Evolutionary conservation across 495 filamentous ascomycete species (phyloP), one percentile per base, ranked within the genome.

Genomic region (Neurospora sp.): DNA sequence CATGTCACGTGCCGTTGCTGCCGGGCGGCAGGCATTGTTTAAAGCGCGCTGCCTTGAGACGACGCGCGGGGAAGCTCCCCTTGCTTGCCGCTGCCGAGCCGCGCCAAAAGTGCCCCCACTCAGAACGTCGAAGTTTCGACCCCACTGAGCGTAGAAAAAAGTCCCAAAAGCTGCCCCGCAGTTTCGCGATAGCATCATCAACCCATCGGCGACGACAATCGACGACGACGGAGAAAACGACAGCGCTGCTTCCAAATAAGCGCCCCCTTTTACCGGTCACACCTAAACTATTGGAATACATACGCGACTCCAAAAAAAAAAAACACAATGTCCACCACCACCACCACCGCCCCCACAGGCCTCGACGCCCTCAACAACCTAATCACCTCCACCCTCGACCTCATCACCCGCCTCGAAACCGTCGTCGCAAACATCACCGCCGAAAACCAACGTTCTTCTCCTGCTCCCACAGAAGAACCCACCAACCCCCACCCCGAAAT

Each of bases 321-420:
- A 1, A 1, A 2, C n/a, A 48, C 18, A 8, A 48, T 61, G 53
- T 66, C 53, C 4, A 27, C 46, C 46, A 6, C 46, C 53, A 18
- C 79, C 22, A 0, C 53, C 12, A 31, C 78, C n/a, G 27, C 73
- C 0, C 53, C 48, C 22, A 74, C 79, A 2, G 66, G 73, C 16
- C 70, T 79, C 48, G 74, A 74, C 39, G 73, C 74, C 8, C 74
- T 82, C 35, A 75, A 73, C 53, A 61, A 74, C 31, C 71, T 80
- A 11, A 70, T 79, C 22, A 72, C 71, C 31, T 78, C 70, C 66
- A 74, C 78, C 7, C 44, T 80, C 31, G 20, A 71, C 27, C 78
- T 86, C 5, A 79, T 83, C 73, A 72, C 72, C 18, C 81, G 82
- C 73, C 75, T 86, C 66, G 83, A 85, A 76, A 31, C 71, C 0